A percentile compares a stretch with the other conserved stretches of the same genome.
phyloP scores from a whole-genome alignment of 192 early-diverging fungal species.

The Gamsiella multidivaricata region DNA sequence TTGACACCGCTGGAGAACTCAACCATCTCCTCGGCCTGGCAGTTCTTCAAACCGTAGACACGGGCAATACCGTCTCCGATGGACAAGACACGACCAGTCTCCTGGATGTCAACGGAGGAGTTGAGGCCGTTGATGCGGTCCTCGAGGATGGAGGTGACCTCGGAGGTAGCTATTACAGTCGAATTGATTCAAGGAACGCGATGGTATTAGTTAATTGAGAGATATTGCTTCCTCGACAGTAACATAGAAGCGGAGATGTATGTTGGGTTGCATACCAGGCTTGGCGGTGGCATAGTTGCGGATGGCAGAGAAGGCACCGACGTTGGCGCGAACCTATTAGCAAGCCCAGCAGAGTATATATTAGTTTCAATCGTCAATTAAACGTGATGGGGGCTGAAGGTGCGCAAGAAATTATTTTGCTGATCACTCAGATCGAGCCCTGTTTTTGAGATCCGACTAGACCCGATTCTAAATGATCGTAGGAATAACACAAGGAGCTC shows the following conservation, averaged over 20 bases:
- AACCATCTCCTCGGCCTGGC: conserved; percentile 99
- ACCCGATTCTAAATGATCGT: conserved; percentile 15
- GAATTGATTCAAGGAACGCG: not conserved
- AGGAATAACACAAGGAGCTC: not conserved
- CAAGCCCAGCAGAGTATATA: not conserved
- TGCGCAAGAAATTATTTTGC: not conserved
- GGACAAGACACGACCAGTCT: conserved; percentile 98
- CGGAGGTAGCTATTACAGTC: conserved; percentile 73
- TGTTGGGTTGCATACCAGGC: conserved; percentile 48
- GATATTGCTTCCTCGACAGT: not conserved
- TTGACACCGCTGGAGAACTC: conserved; percentile 99
- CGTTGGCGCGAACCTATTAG: conserved; percentile 64
- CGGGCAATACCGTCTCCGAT: conserved; percentile 99
- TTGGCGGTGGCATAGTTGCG: conserved; percentile 68
- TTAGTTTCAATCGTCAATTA: too few species aligned
- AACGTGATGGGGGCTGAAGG: too few species aligned
- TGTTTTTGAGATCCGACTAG: conserved; percentile 31
- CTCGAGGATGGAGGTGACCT: conserved; percentile 98
- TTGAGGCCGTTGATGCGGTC: conserved; percentile 92
- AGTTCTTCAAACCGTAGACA: conserved; percentile 98
- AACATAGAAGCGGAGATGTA: not conserved
- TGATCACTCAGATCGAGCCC: conserved; percentile 26
- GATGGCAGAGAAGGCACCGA: conserved; percentile 65
- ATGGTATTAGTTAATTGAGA: not conserved
- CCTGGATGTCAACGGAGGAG: conserved; percentile 89